phyloP scores from a whole-genome alignment of 371 early-diverging fungal genomes.

The Choanephora cucurbitarum region DNA sequence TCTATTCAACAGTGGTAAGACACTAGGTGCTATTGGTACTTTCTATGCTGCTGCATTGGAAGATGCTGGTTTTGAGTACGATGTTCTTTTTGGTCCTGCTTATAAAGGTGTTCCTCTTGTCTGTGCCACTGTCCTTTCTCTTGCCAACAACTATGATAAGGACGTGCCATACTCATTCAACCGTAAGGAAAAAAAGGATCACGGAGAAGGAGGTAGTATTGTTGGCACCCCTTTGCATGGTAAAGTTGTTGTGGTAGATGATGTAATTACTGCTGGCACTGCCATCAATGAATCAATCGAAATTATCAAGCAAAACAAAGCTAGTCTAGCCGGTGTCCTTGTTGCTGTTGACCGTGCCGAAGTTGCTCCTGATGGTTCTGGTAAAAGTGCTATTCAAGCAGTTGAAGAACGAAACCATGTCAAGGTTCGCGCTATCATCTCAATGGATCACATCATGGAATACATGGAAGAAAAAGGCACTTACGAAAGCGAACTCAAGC shows the following conservation, averaged over 20 bases:
- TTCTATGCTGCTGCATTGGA: slow-evolving; percentile 88
- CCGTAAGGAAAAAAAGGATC: slow-evolving; percentile 98
- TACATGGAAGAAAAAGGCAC: slow-evolving; percentile 85
- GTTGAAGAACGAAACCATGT: slow-evolving; percentile 79
- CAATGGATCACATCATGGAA: slow-evolving; percentile 84
- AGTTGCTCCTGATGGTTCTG: slow-evolving; percentile 63
- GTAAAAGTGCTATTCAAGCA: slow-evolving; percentile 92
- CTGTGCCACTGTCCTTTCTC: slow-evolving; percentile 76
- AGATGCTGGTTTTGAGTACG: slow-evolving; percentile 71
- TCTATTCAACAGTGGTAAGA: slow-evolving; percentile 88
- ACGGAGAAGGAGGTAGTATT: slow-evolving; percentile 95
- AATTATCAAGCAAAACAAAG: slow-evolving; percentile 68
- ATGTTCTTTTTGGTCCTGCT: slow-evolving; percentile 96
- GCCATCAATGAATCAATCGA: slow-evolving; percentile 91
- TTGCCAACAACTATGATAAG: slow-evolving; percentile 58
- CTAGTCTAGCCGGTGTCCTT: slow-evolving; percentile 79
- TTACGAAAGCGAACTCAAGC: slow-evolving; percentile 55
- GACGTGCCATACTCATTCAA: slow-evolving; percentile 91
- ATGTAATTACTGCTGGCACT: slow-evolving; percentile 98
- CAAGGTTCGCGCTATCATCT: slow-evolving; percentile 86
- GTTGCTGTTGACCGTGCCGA: slow-evolving; percentile 96
- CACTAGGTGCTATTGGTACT: slow-evolving; percentile 80
- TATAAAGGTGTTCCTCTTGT: slow-evolving; percentile 98
- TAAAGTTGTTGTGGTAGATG: slow-evolving; percentile 90
- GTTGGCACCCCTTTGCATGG: slow-evolving; percentile 85